Percentiles rank a stretch among this genome's conserved stretches.
Conservation (phyloP, 2,329 filamentous ascomycete species). For the Calonectria ilicicola region DNA sequence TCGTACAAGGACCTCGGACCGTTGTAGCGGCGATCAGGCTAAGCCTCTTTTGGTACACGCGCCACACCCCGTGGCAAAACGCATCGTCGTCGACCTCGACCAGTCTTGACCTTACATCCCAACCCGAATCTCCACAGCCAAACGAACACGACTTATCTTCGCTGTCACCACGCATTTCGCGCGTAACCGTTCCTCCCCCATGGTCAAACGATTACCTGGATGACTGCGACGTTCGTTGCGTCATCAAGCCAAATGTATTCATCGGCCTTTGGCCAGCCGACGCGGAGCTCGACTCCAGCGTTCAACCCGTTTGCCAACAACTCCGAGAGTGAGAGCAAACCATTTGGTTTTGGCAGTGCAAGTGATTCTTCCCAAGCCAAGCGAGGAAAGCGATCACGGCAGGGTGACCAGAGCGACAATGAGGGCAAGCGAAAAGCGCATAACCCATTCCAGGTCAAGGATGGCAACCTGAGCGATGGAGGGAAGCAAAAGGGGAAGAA, state of each 20-base stretch:
- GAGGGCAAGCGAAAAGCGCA: slow-evolving; percentile 40
- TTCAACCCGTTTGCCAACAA: slow-evolving; percentile 51
- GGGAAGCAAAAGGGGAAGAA: slow-evolving; percentile 37
- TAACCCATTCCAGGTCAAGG: slow-evolving; percentile 44
- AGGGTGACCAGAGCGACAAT: slow-evolving; percentile 43
- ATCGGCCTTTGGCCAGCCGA: slow-evolving; percentile 49
- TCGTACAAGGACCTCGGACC: no score
- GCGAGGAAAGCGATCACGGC: slow-evolving; percentile 41
- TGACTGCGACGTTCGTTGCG: slow-evolving; percentile 56
- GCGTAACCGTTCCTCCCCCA: slow-evolving; percentile 41
- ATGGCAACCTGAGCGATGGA: slow-evolving; percentile 41
- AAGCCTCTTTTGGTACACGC: slow-evolving; percentile 3
- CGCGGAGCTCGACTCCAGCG: slow-evolving; percentile 49
- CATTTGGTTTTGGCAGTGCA: slow-evolving; percentile 48
- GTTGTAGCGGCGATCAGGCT: slow-evolving; percentile 8
- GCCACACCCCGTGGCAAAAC: slow-evolving; percentile 14
- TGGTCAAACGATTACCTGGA: slow-evolving; percentile 48
- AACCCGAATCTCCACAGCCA: slow-evolving; percentile 27
- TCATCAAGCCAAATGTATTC: slow-evolving; percentile 55
- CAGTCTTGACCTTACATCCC: slow-evolving; percentile 4
- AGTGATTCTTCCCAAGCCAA: slow-evolving; percentile 42
- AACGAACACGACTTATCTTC: slow-evolving; percentile 24
- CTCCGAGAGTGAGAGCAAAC: slow-evolving; percentile 37
- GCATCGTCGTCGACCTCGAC: not conserved
- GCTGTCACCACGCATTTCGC: slow-evolving; percentile 27